Conservation (phyloP, 805 yeast genomes). For the Ogataea haglerorum region DNA sequence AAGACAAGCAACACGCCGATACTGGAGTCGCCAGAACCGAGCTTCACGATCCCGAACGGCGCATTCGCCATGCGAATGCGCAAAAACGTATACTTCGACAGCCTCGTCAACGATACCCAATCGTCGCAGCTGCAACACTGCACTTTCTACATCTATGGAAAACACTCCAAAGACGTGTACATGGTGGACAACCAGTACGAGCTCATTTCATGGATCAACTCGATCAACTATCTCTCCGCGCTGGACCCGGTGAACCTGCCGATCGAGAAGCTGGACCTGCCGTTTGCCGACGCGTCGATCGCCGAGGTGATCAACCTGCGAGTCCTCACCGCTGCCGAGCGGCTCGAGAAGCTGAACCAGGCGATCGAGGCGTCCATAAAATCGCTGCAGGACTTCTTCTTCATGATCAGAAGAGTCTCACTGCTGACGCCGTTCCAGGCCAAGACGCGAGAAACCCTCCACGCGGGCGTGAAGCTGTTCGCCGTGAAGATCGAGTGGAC, state of each 20-base stretch:
- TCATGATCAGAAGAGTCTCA: conserved; percentile 37
- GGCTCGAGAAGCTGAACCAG: conserved; percentile 7
- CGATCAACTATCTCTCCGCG: conserved; percentile 52
- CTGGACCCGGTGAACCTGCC: conserved; percentile 35
- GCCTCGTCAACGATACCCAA: conserved; percentile 16
- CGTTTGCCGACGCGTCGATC: conserved; percentile 9
- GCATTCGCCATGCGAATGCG: conserved; percentile 30
- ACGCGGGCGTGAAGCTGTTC: conserved; percentile 43
- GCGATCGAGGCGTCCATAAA: conserved; percentile 29
- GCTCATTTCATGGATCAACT: conserved; percentile 54
- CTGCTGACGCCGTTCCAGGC: conserved; percentile 53
- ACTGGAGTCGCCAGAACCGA: conserved; percentile 27
- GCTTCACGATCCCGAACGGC: conserved; percentile 23
- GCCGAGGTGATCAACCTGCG: conserved; percentile 21
- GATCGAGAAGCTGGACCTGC: conserved; percentile 18
- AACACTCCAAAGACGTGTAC: conserved; percentile 38
- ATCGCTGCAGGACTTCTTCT: conserved; percentile 36
- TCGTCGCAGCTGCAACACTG: conserved; percentile 14
- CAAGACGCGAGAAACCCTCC: conserved; percentile 49
- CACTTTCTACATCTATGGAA: conserved; percentile 40
- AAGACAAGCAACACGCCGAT: conserved; percentile 13
- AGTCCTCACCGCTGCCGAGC: conserved; percentile 9
- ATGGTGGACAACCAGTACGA: conserved; percentile 44
- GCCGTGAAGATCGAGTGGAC: conserved; percentile 55
- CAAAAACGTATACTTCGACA: conserved; percentile 26